phyloP scores from a whole-genome alignment of 176 grass and related monocot genomes.

The Raddia guianensis region DNA sequence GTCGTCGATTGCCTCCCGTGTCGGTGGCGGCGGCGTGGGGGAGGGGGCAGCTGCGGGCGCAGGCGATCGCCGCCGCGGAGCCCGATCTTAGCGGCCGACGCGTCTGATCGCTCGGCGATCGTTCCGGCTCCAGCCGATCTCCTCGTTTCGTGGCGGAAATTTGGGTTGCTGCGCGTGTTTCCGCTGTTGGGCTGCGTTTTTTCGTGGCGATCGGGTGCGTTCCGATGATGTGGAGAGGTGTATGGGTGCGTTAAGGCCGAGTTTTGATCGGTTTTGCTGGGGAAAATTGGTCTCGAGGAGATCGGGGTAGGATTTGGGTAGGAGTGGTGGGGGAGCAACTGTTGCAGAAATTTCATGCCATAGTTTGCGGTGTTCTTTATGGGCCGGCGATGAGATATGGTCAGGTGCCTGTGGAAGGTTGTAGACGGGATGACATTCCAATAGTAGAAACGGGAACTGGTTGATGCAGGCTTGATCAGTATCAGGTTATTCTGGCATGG shows the following conservation, averaged over 20 bases:
- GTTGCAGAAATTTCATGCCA: constrained; percentile 24
- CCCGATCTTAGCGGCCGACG: constrained; percentile 39
- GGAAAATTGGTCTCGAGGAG: constrained; percentile 13
- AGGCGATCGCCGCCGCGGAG: constrained; percentile 44
- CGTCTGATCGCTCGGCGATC: constrained; percentile 43
- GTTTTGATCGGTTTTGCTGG: constrained; percentile 29
- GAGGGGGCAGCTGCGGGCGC: background rate
- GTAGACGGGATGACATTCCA: background rate
- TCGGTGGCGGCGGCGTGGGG: constrained; percentile 42
- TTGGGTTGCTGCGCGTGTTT: constrained; percentile 12
- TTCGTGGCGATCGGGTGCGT: background rate
- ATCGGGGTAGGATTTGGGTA: constrained; percentile 54
- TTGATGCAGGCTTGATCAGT: constrained; percentile 5
- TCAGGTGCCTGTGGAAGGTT: background rate
- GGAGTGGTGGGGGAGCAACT: background rate
- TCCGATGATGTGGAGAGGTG: background rate
- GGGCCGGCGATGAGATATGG: background rate
- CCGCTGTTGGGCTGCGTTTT: constrained; percentile 21
- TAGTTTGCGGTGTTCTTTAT: constrained; percentile 15
- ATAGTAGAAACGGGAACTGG: background rate
- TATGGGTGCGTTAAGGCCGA: background rate
- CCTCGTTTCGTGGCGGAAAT: constrained; percentile 35
- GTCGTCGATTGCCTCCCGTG: constrained; percentile 25
- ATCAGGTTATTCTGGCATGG: constrained; percentile 16
- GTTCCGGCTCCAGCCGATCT: constrained; percentile 51